Conservation (phyloP, 2,329 filamentous ascomycete genomes). For the Stagonosporopsis vannaccii region DNA sequence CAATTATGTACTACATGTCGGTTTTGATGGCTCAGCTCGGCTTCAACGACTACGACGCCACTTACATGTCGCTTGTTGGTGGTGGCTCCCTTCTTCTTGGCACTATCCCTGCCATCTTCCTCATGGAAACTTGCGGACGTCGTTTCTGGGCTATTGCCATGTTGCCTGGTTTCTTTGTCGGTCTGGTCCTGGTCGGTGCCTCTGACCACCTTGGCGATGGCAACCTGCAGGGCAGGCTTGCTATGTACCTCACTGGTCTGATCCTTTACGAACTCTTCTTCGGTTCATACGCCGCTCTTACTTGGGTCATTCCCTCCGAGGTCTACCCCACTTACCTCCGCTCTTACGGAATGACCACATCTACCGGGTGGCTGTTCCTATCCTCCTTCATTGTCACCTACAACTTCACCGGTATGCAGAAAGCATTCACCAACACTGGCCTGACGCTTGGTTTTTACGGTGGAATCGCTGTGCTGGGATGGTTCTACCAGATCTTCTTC, state of each 20-base stretch:
- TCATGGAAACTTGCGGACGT: conserved; percentile 75
- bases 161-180: conserved; percentile 75
- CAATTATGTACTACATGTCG: conserved; percentile 76
- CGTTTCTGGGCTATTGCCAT: conserved; percentile 78
- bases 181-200: conserved; percentile 70
- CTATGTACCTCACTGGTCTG: conserved; percentile 71
- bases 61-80: conserved; percentile 76
- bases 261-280: conserved; percentile 54
- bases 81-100: conserved; percentile 72
- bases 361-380: conserved; percentile 72
- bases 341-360: conserved; percentile 76
- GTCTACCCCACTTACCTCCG: conserved; percentile 77
- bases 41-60: conserved; percentile 67
- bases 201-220: conserved; percentile 64
- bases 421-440: conserved; percentile 71
- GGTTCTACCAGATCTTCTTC: conserved; percentile 76
- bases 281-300: conserved; percentile 46
- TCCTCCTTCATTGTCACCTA: conserved; percentile 77
- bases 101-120: conserved; percentile 71
- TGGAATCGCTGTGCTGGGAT: conserved; percentile 73
- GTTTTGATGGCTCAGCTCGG: conserved; percentile 72
- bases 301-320: conserved; percentile 63
- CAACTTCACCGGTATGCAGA: conserved; percentile 75
- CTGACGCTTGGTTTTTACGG: conserved; percentile 76
- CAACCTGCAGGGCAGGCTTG: conserved; percentile 55